These are phyloP conservation scores for Cercospora zeina DNA, from an alignment of 2,329 filamentous ascomycete genomes.

Conservation along the genomic window DNA sequence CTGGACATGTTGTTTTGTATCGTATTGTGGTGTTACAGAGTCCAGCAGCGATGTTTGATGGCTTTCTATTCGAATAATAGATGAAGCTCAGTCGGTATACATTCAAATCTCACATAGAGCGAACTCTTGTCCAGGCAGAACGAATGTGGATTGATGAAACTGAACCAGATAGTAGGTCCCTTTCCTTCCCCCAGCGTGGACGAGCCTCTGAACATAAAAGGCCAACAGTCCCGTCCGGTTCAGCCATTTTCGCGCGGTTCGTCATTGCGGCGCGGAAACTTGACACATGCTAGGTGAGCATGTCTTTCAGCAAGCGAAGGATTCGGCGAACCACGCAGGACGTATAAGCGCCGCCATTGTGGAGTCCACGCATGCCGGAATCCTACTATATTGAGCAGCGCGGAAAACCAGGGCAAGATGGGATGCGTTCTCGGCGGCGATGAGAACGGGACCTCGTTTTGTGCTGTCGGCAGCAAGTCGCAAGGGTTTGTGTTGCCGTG, in stretches of 20 bases:
- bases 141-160: constrained; percentile 5
- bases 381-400: constrained; percentile 2
- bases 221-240: constrained; percentile 6
- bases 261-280: constrained; percentile 16
- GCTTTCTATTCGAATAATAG: not conserved
- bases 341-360: constrained; percentile 11
- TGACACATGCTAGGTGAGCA: constrained; percentile 12
- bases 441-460: not conserved
- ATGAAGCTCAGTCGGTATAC: not conserved
- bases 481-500: not conserved
- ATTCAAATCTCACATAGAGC: not conserved
- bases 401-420: not conserved
- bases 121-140: not conserved
- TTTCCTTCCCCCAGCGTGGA: not conserved
- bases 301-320: constrained; percentile 6
- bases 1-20: constrained; percentile 9
- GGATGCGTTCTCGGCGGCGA: not conserved
- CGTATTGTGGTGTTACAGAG: not conserved
- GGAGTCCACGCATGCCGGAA: not conserved
- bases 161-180: not conserved
- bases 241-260: constrained; percentile 10
- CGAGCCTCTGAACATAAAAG: constrained; percentile 14
- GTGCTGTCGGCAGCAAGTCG: constrained; percentile 1
- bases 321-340: constrained; percentile 9
- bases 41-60: not conserved